These are phyloP conservation scores for Tricholoma sp. DNA, from an alignment of 768 basidiomycete genomes.

Conservation along the genomic window DNA sequence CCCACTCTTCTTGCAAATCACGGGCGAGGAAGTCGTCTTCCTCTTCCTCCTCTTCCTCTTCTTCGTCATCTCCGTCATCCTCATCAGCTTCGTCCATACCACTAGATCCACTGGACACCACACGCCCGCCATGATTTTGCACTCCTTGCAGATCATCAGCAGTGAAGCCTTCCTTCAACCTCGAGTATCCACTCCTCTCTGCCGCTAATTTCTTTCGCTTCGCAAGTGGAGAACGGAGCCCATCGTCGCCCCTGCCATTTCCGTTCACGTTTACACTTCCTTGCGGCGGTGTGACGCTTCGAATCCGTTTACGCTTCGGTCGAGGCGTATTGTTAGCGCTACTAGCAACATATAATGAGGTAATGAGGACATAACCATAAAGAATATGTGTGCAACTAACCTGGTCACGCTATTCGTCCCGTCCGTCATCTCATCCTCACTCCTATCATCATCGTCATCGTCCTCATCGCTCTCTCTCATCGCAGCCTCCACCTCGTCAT, in stretches of 20 bases:
- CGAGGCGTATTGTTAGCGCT: constrained; percentile 38
- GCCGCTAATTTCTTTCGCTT: constrained; percentile 77
- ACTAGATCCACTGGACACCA: constrained; percentile 8
- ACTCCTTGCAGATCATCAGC: constrained; percentile 41
- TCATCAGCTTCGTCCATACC: constrained; percentile 27
- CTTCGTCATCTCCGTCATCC: constrained; percentile 33
- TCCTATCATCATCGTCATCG: constrained; percentile 37
- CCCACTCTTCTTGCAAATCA: constrained; percentile 73
- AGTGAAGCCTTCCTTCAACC: constrained; percentile 61
- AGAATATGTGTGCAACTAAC: constrained; percentile 11
- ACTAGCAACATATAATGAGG: constrained; percentile 9
- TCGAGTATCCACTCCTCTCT: constrained; percentile 60
- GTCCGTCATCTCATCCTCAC: constrained; percentile 54
- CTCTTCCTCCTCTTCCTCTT: constrained; percentile 49
- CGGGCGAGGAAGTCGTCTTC: constrained; percentile 82
- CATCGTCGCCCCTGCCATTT: constrained; percentile 34
- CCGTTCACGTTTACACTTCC: constrained; percentile 28
- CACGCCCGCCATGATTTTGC: constrained; percentile 12
- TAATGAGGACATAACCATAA: background rate
- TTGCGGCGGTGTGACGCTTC: constrained; percentile 70
- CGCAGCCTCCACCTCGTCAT: constrained; percentile 83
- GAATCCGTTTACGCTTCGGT: constrained; percentile 60
- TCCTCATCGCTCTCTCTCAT: constrained; percentile 78
- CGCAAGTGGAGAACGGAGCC: constrained; percentile 62
- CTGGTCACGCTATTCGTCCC: constrained; percentile 37